Base-by-base conservation (phyloP, 2,329 filamentous ascomycete genomes). In the Colletotrichum noveboracense region DNA sequence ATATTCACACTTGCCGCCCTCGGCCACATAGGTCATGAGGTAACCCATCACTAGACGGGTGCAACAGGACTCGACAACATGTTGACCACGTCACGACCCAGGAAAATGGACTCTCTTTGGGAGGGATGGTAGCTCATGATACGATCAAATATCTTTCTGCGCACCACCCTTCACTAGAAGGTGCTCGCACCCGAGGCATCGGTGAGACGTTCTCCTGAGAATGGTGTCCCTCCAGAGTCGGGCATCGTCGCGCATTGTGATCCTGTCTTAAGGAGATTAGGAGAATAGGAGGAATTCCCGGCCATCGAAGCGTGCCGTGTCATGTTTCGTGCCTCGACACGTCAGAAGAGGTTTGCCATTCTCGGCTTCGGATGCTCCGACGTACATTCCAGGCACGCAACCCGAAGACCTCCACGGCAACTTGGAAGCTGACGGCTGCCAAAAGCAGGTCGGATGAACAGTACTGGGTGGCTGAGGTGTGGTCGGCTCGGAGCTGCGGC, bases 201-300 rank as follows among this genome's bases (percentile, higher is more conserved):
- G 52, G 60, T 48, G 30, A 61, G 38, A 61, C 58, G 24, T 18
- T 61, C 61, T 43, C 36, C 28, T 66, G 48, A 48, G 13, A 62
- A 12, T 38, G 30, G 36, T 60, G 56, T 26, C 16, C 24, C 62
- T 61, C 48, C n/a, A 52, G 10, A 10, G 56, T 32, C 7, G 52
- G 21, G 24, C 13, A 60, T 28, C 24, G 28, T 16, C 28, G 26
- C 10, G 34, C 56, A n/a, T 32, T 34, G 70, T 60, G 28, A 14
- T 26, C 48, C 26, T 61, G 74, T 75, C 71, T 76, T 61, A 75
- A 76, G 74, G 74, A 62, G 32, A 70, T 62, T 76, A 76, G 74
- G 71, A 71, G 38, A 76, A 75, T 75, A 75, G 74, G 71, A 66
- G 26, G 12, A 66, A 58, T 68, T 58, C 64, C 52, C 34, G 32